Evolutionary conservation across 768 basidiomycete species (phyloP).

Genomic region (Tricholoma hemisulphureum): DNA sequence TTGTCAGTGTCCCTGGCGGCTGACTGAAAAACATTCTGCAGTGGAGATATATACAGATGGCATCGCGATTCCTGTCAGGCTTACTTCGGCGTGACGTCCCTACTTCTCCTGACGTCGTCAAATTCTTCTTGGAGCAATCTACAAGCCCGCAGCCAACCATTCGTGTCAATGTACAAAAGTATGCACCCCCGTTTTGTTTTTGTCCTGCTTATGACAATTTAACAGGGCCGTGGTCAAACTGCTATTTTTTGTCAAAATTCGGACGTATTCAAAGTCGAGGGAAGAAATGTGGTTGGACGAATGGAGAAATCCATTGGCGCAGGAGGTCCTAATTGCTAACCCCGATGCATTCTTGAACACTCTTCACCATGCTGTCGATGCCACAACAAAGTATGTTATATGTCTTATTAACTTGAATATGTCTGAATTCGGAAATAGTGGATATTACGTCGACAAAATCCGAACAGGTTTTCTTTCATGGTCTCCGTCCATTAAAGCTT

Average conservation of each 20-base stretch:
- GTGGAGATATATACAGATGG: constrained; percentile 84
- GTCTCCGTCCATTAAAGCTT: constrained; percentile 62
- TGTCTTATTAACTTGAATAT: neutral
- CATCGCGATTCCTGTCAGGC: constrained; percentile 56
- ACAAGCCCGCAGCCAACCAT: constrained; percentile 73
- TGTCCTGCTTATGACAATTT: constrained; percentile 3
- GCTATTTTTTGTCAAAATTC: constrained; percentile 68
- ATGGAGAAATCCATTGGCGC: constrained; percentile 64
- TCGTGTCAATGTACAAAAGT: constrained; percentile 65
- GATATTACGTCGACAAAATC: constrained; percentile 69
- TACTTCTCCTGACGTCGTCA: constrained; percentile 51
- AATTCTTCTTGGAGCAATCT: constrained; percentile 63
- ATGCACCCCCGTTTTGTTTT: constrained; percentile 6
- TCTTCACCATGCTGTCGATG: constrained; percentile 40
- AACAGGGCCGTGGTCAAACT: constrained; percentile 65
- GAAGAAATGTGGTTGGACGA: constrained; percentile 74
- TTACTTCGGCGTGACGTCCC: constrained; percentile 64
- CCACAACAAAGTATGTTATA: constrained; percentile 33
- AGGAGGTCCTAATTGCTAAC: constrained; percentile 44
- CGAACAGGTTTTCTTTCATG: constrained; percentile 79
- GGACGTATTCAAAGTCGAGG: constrained; percentile 61
- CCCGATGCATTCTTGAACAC: constrained; percentile 48
- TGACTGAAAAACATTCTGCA: constrained; percentile 29
- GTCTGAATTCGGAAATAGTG: constrained; percentile 25
- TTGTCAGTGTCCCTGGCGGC: constrained; percentile 2